Base-by-base conservation (phyloP, 1,139 yeast genomes). In the Hyphopichia burtonii region DNA sequence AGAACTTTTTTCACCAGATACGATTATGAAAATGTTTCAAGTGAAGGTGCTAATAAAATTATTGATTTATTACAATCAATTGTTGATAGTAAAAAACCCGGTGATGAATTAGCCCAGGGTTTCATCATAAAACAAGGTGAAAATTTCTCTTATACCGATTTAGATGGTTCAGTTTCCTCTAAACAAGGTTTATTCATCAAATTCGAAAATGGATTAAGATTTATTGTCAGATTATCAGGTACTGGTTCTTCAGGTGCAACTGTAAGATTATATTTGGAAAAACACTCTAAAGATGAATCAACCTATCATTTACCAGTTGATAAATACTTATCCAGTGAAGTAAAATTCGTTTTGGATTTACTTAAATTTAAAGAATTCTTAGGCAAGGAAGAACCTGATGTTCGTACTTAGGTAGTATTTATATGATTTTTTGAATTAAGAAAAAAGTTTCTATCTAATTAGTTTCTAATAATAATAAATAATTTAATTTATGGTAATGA, bases 211-310 rank as follows among this genome's bases (percentile, higher is more conserved):
- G 98, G 98, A 3, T 78, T 89, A 46, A 80, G 98, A 63, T 80
- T 91, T 44, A 88, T 94, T 35, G 88, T 89, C 38, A 84, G 99
- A 66, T 76, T 93, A 51, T 89, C 97, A 0, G 99, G 99, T 44
- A 93, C 99, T 11, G 99, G 99, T 6, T 90, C 98, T 1, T 83
- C 96, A 2, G 99, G 99, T 38, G 98, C 99, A 16, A 93, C 99
- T 3, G 91, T 94, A 47, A 82, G 99, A 66, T 74, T 93, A 52
- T 93, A 93, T 66, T 73, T 91, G 61, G 99, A 93, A 66, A 84
- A 84, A 66, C 91, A 87, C 68, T 81, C 86, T 34, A 56, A 65
- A 41, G 95, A 89, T 56, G 61, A 68, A 44, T 50, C 78, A 14
- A 74, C 73, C 36, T 80, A 77, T 56, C 57, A 57, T 9, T 54